Percentiles rank a stretch among this genome's conserved stretches.
Evolutionary conservation across 768 basidiomycete genomes (phyloP).

Genomic region (Cytidiella melzeri): DNA sequence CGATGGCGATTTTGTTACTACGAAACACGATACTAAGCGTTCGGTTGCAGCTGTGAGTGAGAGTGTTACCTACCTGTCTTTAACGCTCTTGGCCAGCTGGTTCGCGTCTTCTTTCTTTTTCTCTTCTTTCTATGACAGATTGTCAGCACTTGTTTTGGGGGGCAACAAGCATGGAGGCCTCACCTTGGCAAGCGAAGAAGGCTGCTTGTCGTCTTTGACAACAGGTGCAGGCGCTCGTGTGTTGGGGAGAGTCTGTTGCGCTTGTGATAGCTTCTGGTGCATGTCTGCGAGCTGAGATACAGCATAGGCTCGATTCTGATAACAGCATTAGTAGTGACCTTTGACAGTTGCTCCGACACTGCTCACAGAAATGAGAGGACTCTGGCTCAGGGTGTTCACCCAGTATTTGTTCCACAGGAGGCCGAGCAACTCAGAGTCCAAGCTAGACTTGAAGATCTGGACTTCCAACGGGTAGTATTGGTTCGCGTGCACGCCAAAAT

Average conservation of each 20-base stretch:
- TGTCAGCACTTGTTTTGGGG: neutral
- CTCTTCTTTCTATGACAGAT: conserved; percentile 38
- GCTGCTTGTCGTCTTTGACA: conserved; percentile 42
- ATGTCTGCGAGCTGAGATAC: conserved; percentile 88
- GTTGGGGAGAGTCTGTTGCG: conserved; percentile 47
- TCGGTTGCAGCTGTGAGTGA: no score
- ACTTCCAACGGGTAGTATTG: conserved; percentile 94
- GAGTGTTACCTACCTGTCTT: conserved; percentile 61
- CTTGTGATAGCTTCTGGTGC: conserved; percentile 81
- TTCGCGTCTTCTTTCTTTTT: conserved; percentile 82
- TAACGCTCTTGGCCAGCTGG: conserved; percentile 81
- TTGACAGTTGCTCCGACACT: no score
- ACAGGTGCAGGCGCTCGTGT: conserved; percentile 55
- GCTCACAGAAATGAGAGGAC: conserved; percentile 83
- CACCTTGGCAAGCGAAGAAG: conserved; percentile 44
- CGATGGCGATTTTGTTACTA: conserved; percentile 84
- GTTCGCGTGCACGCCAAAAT: conserved; percentile 97
- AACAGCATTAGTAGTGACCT: neutral
- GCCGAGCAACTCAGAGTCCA: conserved; percentile 84
- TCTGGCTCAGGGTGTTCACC: conserved; percentile 95
- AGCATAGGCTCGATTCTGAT: conserved; percentile 88
- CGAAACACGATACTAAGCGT: neutral
- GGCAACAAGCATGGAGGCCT: neutral
- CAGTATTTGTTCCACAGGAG: conserved; percentile 99
- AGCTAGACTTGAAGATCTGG: conserved; percentile 87